These are phyloP conservation scores for Fusarium nematophilum DNA, from an alignment of 2,329 filamentous ascomycete species.

Conservation along the genomic window DNA sequence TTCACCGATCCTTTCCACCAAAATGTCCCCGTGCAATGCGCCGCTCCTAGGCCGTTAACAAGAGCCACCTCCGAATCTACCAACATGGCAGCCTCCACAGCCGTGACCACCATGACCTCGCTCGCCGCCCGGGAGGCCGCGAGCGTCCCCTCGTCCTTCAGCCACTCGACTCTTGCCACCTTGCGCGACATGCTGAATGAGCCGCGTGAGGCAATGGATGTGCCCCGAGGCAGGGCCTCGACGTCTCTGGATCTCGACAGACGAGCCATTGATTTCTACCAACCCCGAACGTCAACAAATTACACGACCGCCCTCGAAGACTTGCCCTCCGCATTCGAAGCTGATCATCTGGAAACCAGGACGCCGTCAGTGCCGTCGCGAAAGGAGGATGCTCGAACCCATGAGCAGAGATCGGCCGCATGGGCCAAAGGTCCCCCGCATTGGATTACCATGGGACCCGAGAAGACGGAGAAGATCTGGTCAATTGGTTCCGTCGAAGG, in stretches of 20 bases:
- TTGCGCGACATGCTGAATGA: conserved; percentile 53
- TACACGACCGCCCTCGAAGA: conserved; percentile 46
- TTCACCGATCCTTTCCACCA: conserved; percentile 28
- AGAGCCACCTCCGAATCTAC: conserved; percentile 48
- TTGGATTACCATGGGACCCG: conserved; percentile 57
- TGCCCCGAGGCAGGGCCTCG: conserved; percentile 44
- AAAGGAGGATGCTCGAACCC: conserved; percentile 28
- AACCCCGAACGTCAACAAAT: conserved; percentile 38
- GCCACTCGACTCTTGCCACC: conserved; percentile 46
- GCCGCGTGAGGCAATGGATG: conserved; percentile 48
- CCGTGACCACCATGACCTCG: conserved; percentile 47
- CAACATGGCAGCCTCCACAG: conserved; percentile 48
- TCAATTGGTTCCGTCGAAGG: conserved; percentile 68
- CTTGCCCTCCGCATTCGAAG: conserved; percentile 37
- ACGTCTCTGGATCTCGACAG: conserved; percentile 52
- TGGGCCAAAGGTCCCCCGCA: conserved; percentile 57
- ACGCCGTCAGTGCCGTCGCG: conserved; percentile 19
- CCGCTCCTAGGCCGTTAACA: conserved; percentile 53
- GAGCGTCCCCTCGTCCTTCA: conserved; percentile 48
- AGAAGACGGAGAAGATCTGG: conserved; percentile 74
- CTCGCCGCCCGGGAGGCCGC: conserved; percentile 44
- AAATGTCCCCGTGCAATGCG: conserved; percentile 52
- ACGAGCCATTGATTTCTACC: conserved; percentile 37
- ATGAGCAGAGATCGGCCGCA: conserved; percentile 27
- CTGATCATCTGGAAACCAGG: conserved; percentile 29